Evolutionary conservation across 2,329 filamentous ascomycete species (phyloP), one percentile per base, ranked within the genome.

Genomic region (Alternaria viburni): DNA sequence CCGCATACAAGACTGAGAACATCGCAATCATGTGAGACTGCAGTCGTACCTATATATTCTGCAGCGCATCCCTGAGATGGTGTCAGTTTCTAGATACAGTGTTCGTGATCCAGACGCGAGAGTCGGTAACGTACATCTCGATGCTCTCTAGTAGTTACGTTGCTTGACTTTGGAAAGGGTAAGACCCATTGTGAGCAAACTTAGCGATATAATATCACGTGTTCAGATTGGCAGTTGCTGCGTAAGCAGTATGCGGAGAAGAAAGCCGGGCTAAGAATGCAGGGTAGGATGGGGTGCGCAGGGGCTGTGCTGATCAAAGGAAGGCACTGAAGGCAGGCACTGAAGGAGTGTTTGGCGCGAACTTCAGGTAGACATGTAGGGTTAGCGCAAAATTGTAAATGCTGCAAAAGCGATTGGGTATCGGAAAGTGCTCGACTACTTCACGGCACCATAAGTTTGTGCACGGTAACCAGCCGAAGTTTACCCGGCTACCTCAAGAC

Each of bases 61-160:
- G 4, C 32, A 41, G 2, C 15, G 15, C 15, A n/a, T 5, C 32
- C 32, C 4, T 10, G 4, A 41, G 15, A 41, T n/a, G 32, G 15
- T 41, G 15, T 41, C 15, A 41, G 4, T 5, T 9, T 41, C 15
- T 41, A 41, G 15, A 41, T 41, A 5, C 15, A 41, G 32, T 41
- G 62, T 78, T 17, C 72, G 74, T 10, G 57, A 70, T 21, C 61
- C 69, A 1, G 60, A 73, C 8, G 71, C 68, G 1, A 61, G 64
- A 56, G 68, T 70, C 4, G 70, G 76, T 36, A 74, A 66, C 56
- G 73, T 70, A 5, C 62, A 72, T 15, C 58, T 74, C 5, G 61
- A 71, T 12, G 74, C 1, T 77, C 71, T 26, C 54, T 77, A 8
- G 70, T 74, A 5, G 71, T 64, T 8, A 72, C 72, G 0, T 57